phyloP scores from a whole-genome alignment of 192 early-diverging fungal genomes.

The Mortierella claussenii region DNA sequence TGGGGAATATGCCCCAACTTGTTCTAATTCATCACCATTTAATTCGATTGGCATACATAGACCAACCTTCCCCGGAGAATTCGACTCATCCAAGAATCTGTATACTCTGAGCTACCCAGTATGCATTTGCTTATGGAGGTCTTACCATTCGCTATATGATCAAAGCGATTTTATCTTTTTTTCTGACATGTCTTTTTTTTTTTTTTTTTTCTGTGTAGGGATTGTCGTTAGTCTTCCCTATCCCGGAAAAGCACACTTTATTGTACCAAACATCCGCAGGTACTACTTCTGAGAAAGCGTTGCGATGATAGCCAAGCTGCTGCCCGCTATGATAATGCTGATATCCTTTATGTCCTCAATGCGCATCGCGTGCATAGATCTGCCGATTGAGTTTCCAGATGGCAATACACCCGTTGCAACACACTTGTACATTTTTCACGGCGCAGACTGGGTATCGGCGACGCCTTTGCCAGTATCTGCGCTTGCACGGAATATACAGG shows the following conservation, averaged over 20 bases:
- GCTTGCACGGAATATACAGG: conserved; percentile 40
- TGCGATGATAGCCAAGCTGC: too few relatives aligned
- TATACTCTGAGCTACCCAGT: conserved; percentile 80
- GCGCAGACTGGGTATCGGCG: conserved; percentile 62
- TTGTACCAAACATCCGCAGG: conserved; percentile 62
- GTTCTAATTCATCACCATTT: too few relatives aligned
- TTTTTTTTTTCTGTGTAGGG: conserved; percentile 52
- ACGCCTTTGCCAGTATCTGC: conserved; percentile 48
- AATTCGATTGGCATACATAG: too few relatives aligned
- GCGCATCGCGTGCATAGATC: too few relatives aligned
- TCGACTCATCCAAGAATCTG: conserved; percentile 56
- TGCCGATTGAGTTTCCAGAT: conserved; percentile 78
- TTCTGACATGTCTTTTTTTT: neutral
- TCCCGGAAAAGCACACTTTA: conserved; percentile 66
- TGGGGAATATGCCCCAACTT: too few relatives aligned
- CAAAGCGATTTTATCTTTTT: too few relatives aligned
- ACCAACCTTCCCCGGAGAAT: conserved; percentile 71
- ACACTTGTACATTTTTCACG: conserved; percentile 70
- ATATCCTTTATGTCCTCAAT: too few relatives aligned
- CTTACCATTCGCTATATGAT: neutral
- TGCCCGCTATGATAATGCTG: too few relatives aligned
- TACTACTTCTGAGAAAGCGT: conserved; percentile 20
- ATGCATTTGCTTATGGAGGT: conserved; percentile 17
- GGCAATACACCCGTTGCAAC: conserved; percentile 76
- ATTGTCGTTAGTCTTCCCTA: conserved; percentile 76